These are phyloP conservation scores for Gymnopus androsaceus DNA, from an alignment of 1,284 basidiomycete genomes.

Conservation along the genomic window DNA sequence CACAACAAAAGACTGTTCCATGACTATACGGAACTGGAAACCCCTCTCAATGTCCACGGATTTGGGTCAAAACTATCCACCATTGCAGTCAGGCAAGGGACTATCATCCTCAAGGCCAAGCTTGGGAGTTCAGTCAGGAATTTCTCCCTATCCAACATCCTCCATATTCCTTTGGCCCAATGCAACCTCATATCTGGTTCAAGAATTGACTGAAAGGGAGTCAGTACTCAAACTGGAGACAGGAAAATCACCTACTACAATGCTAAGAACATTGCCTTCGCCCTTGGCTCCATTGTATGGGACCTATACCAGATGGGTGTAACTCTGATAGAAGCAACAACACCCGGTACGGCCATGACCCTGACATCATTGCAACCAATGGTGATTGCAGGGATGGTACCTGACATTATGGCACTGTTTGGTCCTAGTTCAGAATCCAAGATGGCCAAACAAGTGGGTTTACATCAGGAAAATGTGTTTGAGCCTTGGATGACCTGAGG, in stretches of 20 bases:
- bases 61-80: conserved; percentile 15
- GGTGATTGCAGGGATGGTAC: not conserved
- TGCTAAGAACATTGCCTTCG: not conserved
- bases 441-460: not conserved
- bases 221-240: conserved; percentile 14
- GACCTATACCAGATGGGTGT: not conserved
- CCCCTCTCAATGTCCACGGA: conserved; percentile 14
- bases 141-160: conserved; percentile 12
- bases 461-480: too few species aligned
- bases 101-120: conserved; percentile 5
- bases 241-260: conserved; percentile 15
- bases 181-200: conserved; percentile 20
- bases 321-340: not conserved
- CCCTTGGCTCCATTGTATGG: not conserved
- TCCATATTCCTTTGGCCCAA: conserved; percentile 12
- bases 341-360: too few species aligned
- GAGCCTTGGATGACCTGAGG: too few species aligned
- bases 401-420: not conserved
- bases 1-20: conserved; percentile 10
- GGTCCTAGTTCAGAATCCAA: not conserved
- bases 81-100: conserved; percentile 17
- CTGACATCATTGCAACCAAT: not conserved
- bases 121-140: not conserved
- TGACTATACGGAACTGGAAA: conserved; percentile 4
- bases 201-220: conserved; percentile 14